A percentile compares a stretch with the other conserved stretches of the same genome.
Evolutionary conservation across 2,329 filamentous ascomycete genomes (phyloP).

Genomic region (Diaporthe velutina): DNA sequence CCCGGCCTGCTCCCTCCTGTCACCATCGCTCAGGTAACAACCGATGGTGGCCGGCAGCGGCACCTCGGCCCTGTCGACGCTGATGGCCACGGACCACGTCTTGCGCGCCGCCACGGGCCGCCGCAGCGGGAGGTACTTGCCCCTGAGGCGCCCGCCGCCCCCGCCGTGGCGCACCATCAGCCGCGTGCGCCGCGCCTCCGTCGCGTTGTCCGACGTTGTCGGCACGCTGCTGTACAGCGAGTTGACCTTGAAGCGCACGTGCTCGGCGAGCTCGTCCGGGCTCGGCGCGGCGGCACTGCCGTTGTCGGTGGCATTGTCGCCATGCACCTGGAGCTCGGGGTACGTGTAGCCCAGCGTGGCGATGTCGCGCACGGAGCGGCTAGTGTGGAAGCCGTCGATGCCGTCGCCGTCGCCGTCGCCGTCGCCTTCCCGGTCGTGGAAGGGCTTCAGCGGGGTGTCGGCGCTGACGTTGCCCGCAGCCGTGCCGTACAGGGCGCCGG

Average conservation of each 20-base stretch:
- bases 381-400: conserved; percentile 58
- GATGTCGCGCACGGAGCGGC: conserved; percentile 45
- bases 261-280: conserved; percentile 69
- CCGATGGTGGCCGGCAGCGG: conserved; percentile 53
- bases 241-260: conserved; percentile 71
- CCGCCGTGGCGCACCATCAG: background rate
- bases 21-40: conserved; percentile 45
- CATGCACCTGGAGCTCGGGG: conserved; percentile 43
- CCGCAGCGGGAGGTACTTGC: background rate
- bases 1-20: conserved; percentile 44
- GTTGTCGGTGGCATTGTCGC: conserved; percentile 41
- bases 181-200: conserved; percentile 4
- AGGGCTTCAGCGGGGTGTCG: conserved; percentile 63
- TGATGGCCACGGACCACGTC: conserved; percentile 48
- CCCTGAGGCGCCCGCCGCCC: background rate
- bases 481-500: conserved; percentile 55
- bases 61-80: conserved; percentile 53
- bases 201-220: background rate
- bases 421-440: conserved; percentile 51
- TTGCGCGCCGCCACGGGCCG: conserved; percentile 43
- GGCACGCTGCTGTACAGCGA: conserved; percentile 55
- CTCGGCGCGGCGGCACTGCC: conserved; percentile 51
- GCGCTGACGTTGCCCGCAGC: conserved; percentile 56
- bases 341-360: conserved; percentile 54
- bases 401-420: conserved; percentile 48